Evolutionary conservation across 169 alveolate species (phyloP).

Genomic region (Plasmodium coatneyi): DNA sequence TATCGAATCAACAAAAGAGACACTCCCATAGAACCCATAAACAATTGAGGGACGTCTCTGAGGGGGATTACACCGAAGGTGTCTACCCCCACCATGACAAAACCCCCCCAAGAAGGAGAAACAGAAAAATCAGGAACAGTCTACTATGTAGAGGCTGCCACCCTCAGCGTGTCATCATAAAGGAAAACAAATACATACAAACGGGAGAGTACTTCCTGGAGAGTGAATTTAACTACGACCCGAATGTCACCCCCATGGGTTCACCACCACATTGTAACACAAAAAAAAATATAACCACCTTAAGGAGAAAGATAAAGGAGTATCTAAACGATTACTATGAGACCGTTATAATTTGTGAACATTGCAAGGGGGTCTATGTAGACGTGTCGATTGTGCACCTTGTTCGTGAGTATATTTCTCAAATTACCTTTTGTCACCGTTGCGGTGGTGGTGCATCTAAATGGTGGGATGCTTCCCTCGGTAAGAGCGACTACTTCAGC

Average conservation of each 20-base stretch:
- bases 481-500: not conserved
- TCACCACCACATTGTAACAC: too few species aligned
- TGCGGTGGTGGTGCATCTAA: not conserved
- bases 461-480: not conserved
- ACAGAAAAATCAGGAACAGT: not conserved
- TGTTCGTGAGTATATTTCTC: not conserved
- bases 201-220: constrained; percentile 7
- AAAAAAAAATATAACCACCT: not conserved
- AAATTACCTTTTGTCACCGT: not conserved
- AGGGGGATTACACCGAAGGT: not conserved
- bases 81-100: not conserved
- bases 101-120: not conserved
- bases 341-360: constrained; percentile 30
- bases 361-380: constrained; percentile 44
- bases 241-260: not conserved
- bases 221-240: not conserved
- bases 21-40: not conserved
- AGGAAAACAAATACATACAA: constrained; percentile 30
- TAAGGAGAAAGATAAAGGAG: constrained; percentile 16
- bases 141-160: not conserved
- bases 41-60: not conserved
- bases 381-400: not conserved
- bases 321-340: constrained; percentile 14
- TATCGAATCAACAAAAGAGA: not conserved
- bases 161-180: not conserved